Evolutionary conservation across 2,329 filamentous ascomycete species (phyloP).

Genomic region (Aspergillus clavatus): DNA sequence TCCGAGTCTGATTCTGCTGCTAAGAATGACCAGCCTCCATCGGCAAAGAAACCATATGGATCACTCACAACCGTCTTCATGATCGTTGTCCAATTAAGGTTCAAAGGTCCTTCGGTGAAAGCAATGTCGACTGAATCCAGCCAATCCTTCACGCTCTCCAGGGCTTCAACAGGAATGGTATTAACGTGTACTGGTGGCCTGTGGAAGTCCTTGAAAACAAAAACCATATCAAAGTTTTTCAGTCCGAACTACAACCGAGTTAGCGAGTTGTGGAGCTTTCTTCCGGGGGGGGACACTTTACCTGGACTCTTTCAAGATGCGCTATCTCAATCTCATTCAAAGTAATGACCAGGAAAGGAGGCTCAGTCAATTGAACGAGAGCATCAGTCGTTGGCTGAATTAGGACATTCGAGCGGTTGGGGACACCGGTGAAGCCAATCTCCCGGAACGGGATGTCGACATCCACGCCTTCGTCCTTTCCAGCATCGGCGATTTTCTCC

Average conservation of each 20-base stretch:
- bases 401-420: slow-evolving; percentile 89
- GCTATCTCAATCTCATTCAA: slow-evolving; percentile 94
- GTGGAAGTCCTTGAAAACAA: slow-evolving; percentile 96
- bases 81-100: slow-evolving; percentile 97
- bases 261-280: slow-evolving; percentile 13
- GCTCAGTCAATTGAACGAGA: slow-evolving; percentile 92
- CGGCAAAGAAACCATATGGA: slow-evolving; percentile 88
- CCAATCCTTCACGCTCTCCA: slow-evolving; percentile 97
- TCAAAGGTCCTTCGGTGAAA: slow-evolving; percentile 88
- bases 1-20: slow-evolving; percentile 84
- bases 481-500: slow-evolving; percentile 95
- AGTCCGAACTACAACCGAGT: slow-evolving; percentile 69
- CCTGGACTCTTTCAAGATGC: slow-evolving; percentile 85
- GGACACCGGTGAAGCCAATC: slow-evolving; percentile 93
- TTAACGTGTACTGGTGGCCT: slow-evolving; percentile 92
- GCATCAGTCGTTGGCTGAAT: slow-evolving; percentile 96
- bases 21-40: slow-evolving; percentile 93
- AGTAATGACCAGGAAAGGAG: slow-evolving; percentile 92
- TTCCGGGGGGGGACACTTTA: slow-evolving; percentile 18
- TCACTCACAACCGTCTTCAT: slow-evolving; percentile 98
- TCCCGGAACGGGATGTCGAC: slow-evolving; percentile 97
- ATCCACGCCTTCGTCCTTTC: slow-evolving; percentile 81
- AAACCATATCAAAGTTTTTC: slow-evolving; percentile 98
- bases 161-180: slow-evolving; percentile 90
- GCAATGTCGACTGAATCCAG: slow-evolving; percentile 93